These are phyloP conservation scores for Schwanniomyces occidentalis DNA, from an alignment of 805 yeast species.

Conservation along the genomic window DNA sequence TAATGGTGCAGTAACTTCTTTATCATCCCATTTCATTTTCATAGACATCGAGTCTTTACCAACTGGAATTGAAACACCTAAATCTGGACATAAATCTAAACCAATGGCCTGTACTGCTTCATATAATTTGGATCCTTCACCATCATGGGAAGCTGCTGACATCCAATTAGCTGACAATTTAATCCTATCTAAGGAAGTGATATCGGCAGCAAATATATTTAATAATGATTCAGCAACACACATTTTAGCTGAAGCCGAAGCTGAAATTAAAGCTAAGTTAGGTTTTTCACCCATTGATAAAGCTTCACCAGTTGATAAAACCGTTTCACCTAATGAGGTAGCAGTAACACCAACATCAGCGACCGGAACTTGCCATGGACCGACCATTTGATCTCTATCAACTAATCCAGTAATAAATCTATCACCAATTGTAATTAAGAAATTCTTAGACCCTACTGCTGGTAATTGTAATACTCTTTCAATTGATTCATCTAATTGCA, in stretches of 20 bases:
- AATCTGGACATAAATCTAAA: conserved; percentile 87
- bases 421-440: conserved; percentile 97
- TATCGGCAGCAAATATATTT: conserved; percentile 87
- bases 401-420: conserved; percentile 96
- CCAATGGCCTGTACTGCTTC: conserved; percentile 98
- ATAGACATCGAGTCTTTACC: conserved; percentile 99
- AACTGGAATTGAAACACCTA: conserved; percentile 92
- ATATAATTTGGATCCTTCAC: conserved; percentile 92
- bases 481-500: conserved; percentile 61
- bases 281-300: conserved; percentile 98
- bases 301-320: conserved; percentile 89
- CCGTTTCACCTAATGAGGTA: conserved; percentile 76
- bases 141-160: conserved; percentile 93
- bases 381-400: conserved; percentile 98
- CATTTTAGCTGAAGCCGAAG: conserved; percentile 92
- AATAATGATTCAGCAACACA: conserved; percentile 92
- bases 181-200: conserved; percentile 68
- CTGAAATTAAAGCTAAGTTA: conserved; percentile 78
- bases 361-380: conserved; percentile 99
- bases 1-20: conserved; percentile 94
- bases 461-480: conserved; percentile 85
- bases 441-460: conserved; percentile 91
- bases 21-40: conserved; percentile 96
- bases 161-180: conserved; percentile 98
- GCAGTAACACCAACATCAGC: conserved; percentile 97